Evolutionary conservation across 805 yeast genomes (phyloP), one percentile per base, ranked within the genome.

Genomic region (Ogataea thermomethanolica): DNA sequence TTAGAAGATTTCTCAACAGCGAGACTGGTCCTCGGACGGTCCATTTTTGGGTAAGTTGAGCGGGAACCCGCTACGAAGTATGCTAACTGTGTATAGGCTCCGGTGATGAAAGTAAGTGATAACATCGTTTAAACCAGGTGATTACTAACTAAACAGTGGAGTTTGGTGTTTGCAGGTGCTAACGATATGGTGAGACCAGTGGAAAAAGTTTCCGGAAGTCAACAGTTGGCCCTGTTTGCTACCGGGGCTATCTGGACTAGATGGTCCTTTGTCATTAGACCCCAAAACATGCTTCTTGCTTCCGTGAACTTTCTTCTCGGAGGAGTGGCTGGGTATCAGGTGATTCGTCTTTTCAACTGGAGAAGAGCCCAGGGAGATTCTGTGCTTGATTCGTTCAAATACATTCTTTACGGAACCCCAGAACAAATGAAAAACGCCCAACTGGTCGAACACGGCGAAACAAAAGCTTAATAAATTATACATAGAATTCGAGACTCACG

Each of bases 231-330:
- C 1, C 72, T 91, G 43, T 74, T 85, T 54, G 89, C 90, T 33
- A 91, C 99, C 1, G 99, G 97, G 40, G 78, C 79, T 39, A 88
- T 91, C 55, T 91, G 99, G 99, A 91, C 99, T 25, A 79, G 99
- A 64, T 91, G 98, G 98, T 89, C 96, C 11, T 77, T 90, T 66
- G 93, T 90, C 49, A 91, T 91, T 59, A 79, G 70, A 50, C 99
- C 99, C 29, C 82, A 84, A 67, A 91, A 91, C 66, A 73, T 74
- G 53, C 69, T 93, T 46, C 73, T 93, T 51, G 99, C 98, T 4
- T 79, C 91, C 22, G 99, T 91, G 41, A 91, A 91, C 67, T 88
- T 89, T 72, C 91, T 93, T 74, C 70, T 91, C 39, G 96, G 95
- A 20, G 69, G 81, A 24, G 95, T 95, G 34, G 96, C 98, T 2